Base-by-base conservation (phyloP, 2,329 filamentous ascomycete genomes). In the Penicillium occitanis region DNA sequence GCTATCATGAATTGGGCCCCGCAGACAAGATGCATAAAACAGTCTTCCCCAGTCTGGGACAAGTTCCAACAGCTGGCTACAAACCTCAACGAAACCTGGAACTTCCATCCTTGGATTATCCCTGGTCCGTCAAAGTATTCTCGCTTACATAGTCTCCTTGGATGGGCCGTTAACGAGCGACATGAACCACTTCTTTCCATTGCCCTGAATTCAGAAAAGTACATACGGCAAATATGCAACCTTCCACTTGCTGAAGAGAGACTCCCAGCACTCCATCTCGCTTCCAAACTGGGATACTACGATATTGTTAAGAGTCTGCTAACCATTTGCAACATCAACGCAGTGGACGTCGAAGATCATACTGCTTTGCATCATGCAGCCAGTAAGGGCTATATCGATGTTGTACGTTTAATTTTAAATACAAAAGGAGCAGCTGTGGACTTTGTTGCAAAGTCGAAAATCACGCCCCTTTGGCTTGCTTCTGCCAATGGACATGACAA, bases 21-120 rank as follows among this genome's bases (percentile, higher is more conserved):
- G 6, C 71, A 72, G 17, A 71, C 70, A 4, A 71, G 66, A 40
- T 1, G 64, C 2, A 69, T 71, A 48, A 33, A 46, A 11, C 14
- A 2, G 2, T 30, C 3, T 25, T 71, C 70, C 5, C 7, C 17
- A 17, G 19, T 65, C 1, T 73, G 70, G 70, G 46, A 63, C 1
- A 68, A 61, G 28, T 72, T 73, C 44, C 30, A 66, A 5, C 51
- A 50, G 42, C 67, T 72, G 28, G 67, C 69, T 2, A 25, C 65
- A 40, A 44, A 42, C 50, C 68, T 68, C 44, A 71, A 70, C 57
- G 68, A 72, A 44, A 64, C 67, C 3, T 73, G 71, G 71, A 68
- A 71, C 48, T 69, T 73, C 35, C 70, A 73, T 62, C 71, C 71
- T 11, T 72, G 71, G 71, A n/a, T 63, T 3, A 22, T 66, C 30